phyloP scores from a whole-genome alignment of 169 alveolate species.

The Ichthyophthirius multifiliis region DNA sequence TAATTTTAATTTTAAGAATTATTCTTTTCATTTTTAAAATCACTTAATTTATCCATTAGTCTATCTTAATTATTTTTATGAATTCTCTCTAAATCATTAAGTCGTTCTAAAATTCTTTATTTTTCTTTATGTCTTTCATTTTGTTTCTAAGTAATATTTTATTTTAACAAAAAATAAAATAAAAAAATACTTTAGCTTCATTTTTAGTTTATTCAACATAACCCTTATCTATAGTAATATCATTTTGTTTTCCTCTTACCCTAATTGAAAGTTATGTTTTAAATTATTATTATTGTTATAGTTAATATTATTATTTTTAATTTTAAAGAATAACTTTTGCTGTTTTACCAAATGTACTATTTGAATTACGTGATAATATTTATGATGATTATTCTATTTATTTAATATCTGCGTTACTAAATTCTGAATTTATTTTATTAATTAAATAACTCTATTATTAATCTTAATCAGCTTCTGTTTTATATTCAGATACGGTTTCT shows the following conservation, averaged over 20 bases:
- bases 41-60: not conserved
- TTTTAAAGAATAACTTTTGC: not conserved
- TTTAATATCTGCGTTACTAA: not conserved
- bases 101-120: not conserved
- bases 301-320: not conserved
- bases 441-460: conserved; percentile 4
- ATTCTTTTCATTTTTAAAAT: not conserved
- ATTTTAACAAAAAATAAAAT: not conserved
- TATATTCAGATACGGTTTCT: no score
- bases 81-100: not conserved
- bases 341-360: not conserved
- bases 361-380: not conserved
- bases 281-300: no score
- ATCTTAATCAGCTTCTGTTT: not conserved
- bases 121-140: not conserved
- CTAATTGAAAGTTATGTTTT: not conserved
- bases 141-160: not conserved
- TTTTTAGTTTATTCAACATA: not conserved
- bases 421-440: not conserved
- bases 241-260: conserved; percentile 22
- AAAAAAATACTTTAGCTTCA: not conserved
- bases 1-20: not conserved
- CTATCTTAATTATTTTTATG: not conserved
- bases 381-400: not conserved
- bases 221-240: conserved; percentile 5